Conservation (phyloP, 2,329 filamentous ascomycete species). For the Atkinsonella texensis region DNA sequence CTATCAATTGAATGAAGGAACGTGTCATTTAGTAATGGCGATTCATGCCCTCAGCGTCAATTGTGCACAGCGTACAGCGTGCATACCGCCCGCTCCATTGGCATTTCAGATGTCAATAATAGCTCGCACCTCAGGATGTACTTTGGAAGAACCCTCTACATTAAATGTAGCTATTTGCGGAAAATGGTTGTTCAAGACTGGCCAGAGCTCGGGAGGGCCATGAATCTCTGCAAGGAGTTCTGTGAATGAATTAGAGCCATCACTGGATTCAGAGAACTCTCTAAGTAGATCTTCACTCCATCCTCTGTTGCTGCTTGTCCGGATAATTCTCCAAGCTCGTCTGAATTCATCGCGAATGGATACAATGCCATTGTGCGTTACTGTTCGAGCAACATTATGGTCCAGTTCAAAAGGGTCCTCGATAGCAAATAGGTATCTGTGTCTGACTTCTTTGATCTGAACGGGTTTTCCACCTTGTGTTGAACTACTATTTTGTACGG, state of each 20-base stretch:
- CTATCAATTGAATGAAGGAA: not conserved
- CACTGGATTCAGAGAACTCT: constrained; percentile 28
- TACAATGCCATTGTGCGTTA: constrained; percentile 71
- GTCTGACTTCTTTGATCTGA: constrained; percentile 56
- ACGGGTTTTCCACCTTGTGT: constrained; percentile 17
- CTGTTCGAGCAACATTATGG: constrained; percentile 80
- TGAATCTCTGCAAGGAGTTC: constrained; percentile 23
- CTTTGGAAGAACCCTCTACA: too few species aligned
- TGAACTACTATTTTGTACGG: constrained; percentile 7
- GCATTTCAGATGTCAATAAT: too few species aligned
- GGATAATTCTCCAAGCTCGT: constrained; percentile 63
- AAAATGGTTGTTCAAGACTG: not conserved
- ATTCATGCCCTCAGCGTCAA: too few species aligned
- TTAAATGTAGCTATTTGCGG: not conserved
- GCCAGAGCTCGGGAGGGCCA: constrained; percentile 11
- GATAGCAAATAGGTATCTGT: constrained; percentile 77
- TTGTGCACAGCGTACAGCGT: not conserved
- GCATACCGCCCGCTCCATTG: too few species aligned
- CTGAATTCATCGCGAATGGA: constrained; percentile 77
- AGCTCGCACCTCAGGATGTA: too few species aligned
- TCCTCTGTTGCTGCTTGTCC: constrained; percentile 31
- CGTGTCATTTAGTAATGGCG: too few species aligned
- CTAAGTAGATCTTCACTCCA: constrained; percentile 39
- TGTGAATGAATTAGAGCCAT: constrained; percentile 14
- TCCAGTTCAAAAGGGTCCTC: constrained; percentile 85